phyloP scores from a whole-genome alignment of 352 stramenopile species.

The Phytophthora hybrid region DNA sequence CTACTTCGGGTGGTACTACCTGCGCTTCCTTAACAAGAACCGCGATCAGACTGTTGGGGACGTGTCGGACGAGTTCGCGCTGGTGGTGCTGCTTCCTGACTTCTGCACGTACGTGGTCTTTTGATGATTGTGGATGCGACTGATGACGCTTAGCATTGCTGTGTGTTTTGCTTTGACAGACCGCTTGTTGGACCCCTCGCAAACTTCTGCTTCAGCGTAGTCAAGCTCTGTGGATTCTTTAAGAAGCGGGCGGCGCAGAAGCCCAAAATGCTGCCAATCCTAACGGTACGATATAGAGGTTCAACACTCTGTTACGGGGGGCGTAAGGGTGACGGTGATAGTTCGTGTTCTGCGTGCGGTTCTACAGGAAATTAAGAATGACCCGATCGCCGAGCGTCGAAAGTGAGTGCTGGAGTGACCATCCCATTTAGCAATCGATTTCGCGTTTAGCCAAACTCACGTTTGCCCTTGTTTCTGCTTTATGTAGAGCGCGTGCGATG shows the following conservation, averaged over 20 bases:
- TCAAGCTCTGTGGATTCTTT: slow-evolving; percentile 87
- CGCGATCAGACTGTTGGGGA: slow-evolving; percentile 73
- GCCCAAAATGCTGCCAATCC: slow-evolving; percentile 65
- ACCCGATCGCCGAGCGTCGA: slow-evolving; percentile 87
- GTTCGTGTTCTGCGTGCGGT: not conserved
- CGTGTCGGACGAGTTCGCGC: slow-evolving; percentile 79
- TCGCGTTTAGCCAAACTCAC: not conserved
- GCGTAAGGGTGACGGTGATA: not conserved
- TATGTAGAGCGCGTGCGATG: slow-evolving; percentile 79
- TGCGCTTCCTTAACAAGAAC: slow-evolving; percentile 88
- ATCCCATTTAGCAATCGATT: not conserved
- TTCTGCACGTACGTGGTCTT: slow-evolving; percentile 63
- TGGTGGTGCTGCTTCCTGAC: slow-evolving; percentile 76
- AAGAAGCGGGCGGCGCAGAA: slow-evolving; percentile 77
- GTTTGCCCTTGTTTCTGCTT: not conserved
- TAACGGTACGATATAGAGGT: slow-evolving; percentile 46
- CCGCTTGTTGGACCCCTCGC: slow-evolving; percentile 67
- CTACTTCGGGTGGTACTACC: slow-evolving; percentile 89
- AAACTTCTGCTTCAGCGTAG: slow-evolving; percentile 87
- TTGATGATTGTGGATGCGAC: not conserved
- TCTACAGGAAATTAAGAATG: slow-evolving; percentile 57
- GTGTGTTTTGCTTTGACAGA: slow-evolving; percentile 34
- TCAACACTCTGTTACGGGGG: not conserved
- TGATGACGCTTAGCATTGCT: slow-evolving; percentile 4
- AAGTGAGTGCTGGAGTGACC: slow-evolving; percentile 62